These are phyloP conservation scores for Acanthochlamys bracteata DNA, from an alignment of 106 monocot species.

Conservation along the genomic window DNA sequence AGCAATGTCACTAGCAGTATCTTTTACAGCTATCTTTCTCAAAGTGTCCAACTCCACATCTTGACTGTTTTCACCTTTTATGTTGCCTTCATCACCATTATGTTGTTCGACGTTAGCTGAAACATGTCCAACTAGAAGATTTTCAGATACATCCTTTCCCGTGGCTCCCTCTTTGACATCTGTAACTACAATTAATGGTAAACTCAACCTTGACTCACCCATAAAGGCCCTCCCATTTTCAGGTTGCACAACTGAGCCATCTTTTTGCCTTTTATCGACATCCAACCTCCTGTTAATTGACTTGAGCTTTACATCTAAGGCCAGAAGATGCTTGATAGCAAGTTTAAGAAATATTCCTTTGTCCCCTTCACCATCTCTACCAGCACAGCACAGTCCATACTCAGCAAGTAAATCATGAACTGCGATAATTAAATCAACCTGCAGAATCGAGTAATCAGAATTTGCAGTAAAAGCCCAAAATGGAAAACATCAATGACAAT, in stretches of 20 bases:
- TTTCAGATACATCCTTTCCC: conserved; percentile 27
- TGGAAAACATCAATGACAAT: neutral
- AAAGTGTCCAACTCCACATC: conserved; percentile 13
- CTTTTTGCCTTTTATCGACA: conserved; percentile 3
- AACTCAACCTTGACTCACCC: conserved; percentile 10
- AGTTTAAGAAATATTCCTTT: conserved; percentile 91
- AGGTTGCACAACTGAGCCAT: conserved; percentile 7
- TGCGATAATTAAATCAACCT: conserved; percentile 84
- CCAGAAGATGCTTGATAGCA: conserved; percentile 91
- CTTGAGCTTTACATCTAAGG: conserved; percentile 83
- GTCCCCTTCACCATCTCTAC: conserved; percentile 67
- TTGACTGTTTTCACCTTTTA: conserved; percentile 10
- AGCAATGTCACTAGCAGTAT: conserved; percentile 6
- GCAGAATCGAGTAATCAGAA: conserved; percentile 3
- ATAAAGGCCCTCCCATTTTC: conserved; percentile 1
- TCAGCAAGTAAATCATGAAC: conserved; percentile 94
- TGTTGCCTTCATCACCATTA: conserved; percentile 21
- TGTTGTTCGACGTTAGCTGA: conserved; percentile 15
- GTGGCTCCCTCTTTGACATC: conserved; percentile 32
- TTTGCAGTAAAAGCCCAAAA: too few relatives aligned
- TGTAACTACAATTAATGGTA: conserved; percentile 20
- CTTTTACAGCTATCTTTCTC: conserved; percentile 5
- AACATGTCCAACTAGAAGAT: conserved; percentile 7
- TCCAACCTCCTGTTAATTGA: conserved; percentile 31
- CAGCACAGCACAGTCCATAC: conserved; percentile 97